These are phyloP conservation scores for Penicillium sp. DNA, from an alignment of 2,329 filamentous ascomycete genomes.

Conservation along the genomic window DNA sequence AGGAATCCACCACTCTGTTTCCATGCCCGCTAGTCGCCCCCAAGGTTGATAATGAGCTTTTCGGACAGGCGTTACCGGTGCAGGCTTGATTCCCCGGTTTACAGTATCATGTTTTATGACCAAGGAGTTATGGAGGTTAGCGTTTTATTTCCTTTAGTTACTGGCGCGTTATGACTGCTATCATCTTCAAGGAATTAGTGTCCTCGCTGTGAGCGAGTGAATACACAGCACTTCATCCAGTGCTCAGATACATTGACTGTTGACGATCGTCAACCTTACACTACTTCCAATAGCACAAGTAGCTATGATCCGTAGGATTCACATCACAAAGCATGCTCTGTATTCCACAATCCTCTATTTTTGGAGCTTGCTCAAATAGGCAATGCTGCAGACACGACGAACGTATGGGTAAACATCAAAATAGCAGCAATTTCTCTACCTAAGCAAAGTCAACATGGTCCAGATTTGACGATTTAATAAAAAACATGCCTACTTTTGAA, in stretches of 20 bases:
- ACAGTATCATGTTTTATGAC: slow-evolving; percentile 16
- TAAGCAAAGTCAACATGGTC: no score
- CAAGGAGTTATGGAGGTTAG: slow-evolving; percentile 14
- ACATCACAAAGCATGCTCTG: not conserved
- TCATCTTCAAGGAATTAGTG: not conserved
- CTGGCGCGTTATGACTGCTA: not conserved
- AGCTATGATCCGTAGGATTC: not conserved
- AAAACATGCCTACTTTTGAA: no score
- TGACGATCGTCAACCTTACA: not conserved
- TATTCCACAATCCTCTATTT: not conserved
- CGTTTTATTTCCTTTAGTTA: slow-evolving; percentile 11
- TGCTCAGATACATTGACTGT: not conserved
- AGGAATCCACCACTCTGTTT: slow-evolving; percentile 44
- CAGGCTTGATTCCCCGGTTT: slow-evolving; percentile 11
- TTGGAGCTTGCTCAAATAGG: slow-evolving; percentile 3
- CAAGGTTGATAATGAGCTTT: not conserved
- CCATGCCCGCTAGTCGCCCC: slow-evolving; percentile 35
- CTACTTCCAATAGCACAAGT: not conserved
- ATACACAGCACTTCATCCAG: not conserved
- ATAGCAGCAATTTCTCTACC: no score
- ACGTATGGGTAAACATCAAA: no score
- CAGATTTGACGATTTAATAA: no score
- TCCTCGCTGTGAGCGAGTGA: not conserved
- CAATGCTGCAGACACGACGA: no score
- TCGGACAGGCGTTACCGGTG: slow-evolving; percentile 7